Conservation (phyloP, 352 stramenopile genomes). For the Achlya hypogyna region DNA sequence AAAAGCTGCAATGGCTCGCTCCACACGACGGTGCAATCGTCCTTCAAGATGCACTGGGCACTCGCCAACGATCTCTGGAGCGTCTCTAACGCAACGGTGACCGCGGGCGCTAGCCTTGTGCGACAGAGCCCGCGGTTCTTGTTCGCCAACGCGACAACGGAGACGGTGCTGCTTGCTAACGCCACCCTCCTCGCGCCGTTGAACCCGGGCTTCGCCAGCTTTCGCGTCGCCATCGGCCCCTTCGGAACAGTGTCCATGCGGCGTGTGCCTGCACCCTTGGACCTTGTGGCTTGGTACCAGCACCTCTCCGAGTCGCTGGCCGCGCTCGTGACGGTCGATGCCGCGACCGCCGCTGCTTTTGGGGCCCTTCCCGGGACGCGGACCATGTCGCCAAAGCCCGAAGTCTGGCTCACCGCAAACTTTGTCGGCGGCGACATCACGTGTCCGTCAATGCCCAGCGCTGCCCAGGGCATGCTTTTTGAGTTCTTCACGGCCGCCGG, state of each 20-base stretch:
- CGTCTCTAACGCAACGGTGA: neutral
- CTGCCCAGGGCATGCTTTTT: neutral
- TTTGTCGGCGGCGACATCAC: neutral
- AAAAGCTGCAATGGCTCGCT: neutral
- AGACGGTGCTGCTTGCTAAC: neutral
- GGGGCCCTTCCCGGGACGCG: neutral
- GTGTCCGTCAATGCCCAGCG: neutral
- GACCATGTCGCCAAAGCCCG: neutral
- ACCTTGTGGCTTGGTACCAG: neutral
- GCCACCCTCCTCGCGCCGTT: neutral
- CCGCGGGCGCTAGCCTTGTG: neutral
- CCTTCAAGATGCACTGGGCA: constrained; percentile 11
- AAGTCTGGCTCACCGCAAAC: neutral
- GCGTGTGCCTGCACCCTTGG: neutral
- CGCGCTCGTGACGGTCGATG: neutral
- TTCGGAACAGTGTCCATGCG: constrained; percentile 8
- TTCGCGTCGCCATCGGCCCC: neutral
- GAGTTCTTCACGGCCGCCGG: neutral
- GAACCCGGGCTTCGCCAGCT: neutral
- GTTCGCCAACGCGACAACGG: neutral
- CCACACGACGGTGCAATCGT: neutral
- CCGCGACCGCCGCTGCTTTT: neutral
- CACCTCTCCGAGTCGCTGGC: neutral
- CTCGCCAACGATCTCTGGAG: neutral
- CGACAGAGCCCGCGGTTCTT: neutral